Base-by-base conservation (phyloP, 2,329 filamentous ascomycete species). In the Sporothrix globosa region DNA sequence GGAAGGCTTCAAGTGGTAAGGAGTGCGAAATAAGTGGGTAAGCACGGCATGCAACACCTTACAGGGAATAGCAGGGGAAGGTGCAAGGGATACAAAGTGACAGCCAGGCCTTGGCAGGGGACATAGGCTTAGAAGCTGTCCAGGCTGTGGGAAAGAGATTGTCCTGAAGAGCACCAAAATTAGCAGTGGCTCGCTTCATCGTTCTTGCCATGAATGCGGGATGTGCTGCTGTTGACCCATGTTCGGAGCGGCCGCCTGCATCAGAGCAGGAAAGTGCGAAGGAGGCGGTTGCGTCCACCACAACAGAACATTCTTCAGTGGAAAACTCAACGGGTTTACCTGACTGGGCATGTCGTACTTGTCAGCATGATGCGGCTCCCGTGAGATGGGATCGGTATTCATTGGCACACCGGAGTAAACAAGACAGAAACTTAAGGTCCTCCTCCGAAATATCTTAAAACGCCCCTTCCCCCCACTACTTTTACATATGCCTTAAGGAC, bases 361-460 rank as follows among this genome's bases (percentile, higher is more conserved):
- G 56, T 13, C 30, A 9, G 56, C 56, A 61, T 14, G 39, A 3
- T n/a, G n/a, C 21, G 30, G 19, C 10, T 61, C 19, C 34, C 41
- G 30, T 60, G 19, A 60, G 56, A 41, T 24, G 56, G 56, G 56
- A 60, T 41, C 56, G 54, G 54, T 60, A 60, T 60, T 60, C 30
- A 58, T n/a, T 34, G 30, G 27, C 54, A 34, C 6, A 7, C 30
- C 30, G 6, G 30, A 34, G 34, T 34, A 7, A 34, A 34, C 34
- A 9, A 34, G 5, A 34, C 3, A 34, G 1, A 9, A 34, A 34
- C 7, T 34, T 1, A 9, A 9, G 34, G 7, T 34, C 7, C 34
- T 34, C 34, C 30, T 4, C 5, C 34, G 34, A 39, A 60, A 58
- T 58, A 54, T 19, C 24, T 30, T 34, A 30, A 3, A 17, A 56